These are phyloP conservation scores for Stipa capillata DNA, from an alignment of 176 grass and related monocot genomes.

Conservation along the genomic window DNA sequence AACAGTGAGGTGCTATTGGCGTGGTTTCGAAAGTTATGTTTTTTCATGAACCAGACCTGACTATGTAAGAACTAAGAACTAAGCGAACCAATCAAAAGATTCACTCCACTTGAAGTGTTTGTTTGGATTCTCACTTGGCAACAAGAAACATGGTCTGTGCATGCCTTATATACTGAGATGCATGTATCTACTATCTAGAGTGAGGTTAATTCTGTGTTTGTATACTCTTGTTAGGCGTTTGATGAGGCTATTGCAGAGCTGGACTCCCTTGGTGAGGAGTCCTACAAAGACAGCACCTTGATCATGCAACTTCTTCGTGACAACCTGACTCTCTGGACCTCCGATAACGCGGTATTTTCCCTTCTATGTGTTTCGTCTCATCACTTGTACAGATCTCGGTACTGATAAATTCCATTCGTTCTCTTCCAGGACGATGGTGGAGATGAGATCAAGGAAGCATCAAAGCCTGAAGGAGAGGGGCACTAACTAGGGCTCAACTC, in stretches of 20 bases:
- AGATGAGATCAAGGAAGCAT: slow-evolving; percentile 49
- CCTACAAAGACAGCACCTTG: slow-evolving; percentile 58
- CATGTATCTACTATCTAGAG: background rate
- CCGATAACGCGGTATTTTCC: slow-evolving; percentile 29
- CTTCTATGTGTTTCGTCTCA: background rate
- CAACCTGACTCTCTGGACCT: slow-evolving; percentile 56
- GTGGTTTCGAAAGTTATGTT: background rate
- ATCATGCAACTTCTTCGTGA: slow-evolving; percentile 63
- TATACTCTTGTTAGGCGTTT: slow-evolving; percentile 30
- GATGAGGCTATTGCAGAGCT: slow-evolving; percentile 59
- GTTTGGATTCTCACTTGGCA: background rate
- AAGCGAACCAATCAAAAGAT: too few species aligned
- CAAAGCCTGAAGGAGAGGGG: slow-evolving; percentile 39
- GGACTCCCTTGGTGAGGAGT: slow-evolving; percentile 51
- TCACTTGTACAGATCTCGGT: background rate
- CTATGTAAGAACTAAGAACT: too few species aligned
- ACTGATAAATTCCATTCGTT: background rate
- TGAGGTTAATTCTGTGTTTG: background rate
- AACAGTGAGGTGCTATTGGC: background rate
- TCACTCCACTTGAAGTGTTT: background rate
- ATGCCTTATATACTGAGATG: too few species aligned
- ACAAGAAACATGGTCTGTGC: background rate
- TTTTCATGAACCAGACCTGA: too few species aligned
- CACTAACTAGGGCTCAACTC: slow-evolving; percentile 18
- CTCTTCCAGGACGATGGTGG: slow-evolving; percentile 37